Evolutionary conservation across 768 basidiomycete species (phyloP), one percentile per base, ranked within the genome.

Genomic region (Phaffia tasmanica): DNA sequence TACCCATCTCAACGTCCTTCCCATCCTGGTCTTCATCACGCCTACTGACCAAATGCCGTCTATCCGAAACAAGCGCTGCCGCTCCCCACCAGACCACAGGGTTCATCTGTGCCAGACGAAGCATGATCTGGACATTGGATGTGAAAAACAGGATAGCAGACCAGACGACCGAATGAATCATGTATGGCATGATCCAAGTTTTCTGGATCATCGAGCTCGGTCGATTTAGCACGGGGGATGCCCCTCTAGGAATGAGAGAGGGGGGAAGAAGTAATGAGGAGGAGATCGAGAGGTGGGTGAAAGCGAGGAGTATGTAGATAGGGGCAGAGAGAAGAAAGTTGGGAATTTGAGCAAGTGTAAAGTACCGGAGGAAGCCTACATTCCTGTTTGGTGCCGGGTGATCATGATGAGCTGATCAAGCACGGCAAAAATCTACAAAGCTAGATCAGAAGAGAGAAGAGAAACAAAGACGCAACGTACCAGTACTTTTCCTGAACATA

Each of bases 31-130:
- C 64, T 42, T 65, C 29, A 78, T 75, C 67, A 81, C 77, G 11
- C 27, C 57, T 11, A 23, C 50, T 30, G 6, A 50, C 27, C 48
- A 49, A n/a, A 66, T 70, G 65, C 35, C 21, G 29, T 11, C 35
- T 42, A 11, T 46, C 47, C 46, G 83, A 70, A 47, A 86, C 73
- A 23, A 91, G 75, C 76, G 82, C 80, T 3, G 88, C 84, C n/a
- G 86, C 84, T 2, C 84, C 85, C 95, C 94, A 97, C 75, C 89
- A 91, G 0, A 83, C 78, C 57, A 86, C 78, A 0, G 94, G 94
- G 76, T 90, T 80, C 3, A 86, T 83, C 1, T 85, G 81, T 25
- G 84, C 83, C 16, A 87, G 79, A 8, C 93, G 85, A 1, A 97
- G 82, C 23, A 84, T 78, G 69, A 97, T 95, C 74, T 95, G 94